Base-by-base conservation (phyloP, 768 basidiomycete species). In the Paxillus involutus region DNA sequence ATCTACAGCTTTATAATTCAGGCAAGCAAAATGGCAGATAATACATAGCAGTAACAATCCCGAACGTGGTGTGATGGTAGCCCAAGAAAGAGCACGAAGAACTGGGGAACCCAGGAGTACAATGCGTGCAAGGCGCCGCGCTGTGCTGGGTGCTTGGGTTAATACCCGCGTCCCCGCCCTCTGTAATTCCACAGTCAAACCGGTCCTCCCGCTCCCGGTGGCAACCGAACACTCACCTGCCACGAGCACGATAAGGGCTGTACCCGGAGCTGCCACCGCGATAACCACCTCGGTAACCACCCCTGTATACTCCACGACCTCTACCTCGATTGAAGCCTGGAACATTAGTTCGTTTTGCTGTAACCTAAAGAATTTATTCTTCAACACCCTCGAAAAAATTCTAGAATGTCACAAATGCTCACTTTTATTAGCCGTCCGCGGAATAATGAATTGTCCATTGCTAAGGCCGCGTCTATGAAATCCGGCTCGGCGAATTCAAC, bases 401-500 rank as follows among this genome's bases (percentile, higher is more conserved):
- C 10, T 29, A 44, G 33, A 35, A 41, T 40, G 44, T 37, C 30
- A 11, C n/a, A 11, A 33, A 39, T 8, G 64, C 80, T 53, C 58
- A 92, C 96, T 77, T 95, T 95, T 70, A 99, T 88, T 67, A 95
- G 73, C 62, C 97, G 83, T 24, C 94, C 94, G 51, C 89, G 84
- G 80, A 99, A 97, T 63, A 95, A 73, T n/a, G 91, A 94, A 62
- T 98, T 95, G 72, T 98, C 94, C 79, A 99, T 81, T 13, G 94
- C 86, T 58, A 97, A 66, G 12, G 96, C 94, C 56, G 93, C 88
- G 63, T 92, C 89, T 59, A 98, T 88, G 60, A 91, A 87, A 54
- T 91, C 87, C 37, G 94, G 80, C 65, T 97, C 94, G 63, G 97
- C 86, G 71, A 99, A 99, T 71, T 99, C 97, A 42, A 99, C 95